These are phyloP conservation scores for Suillus tomentosus DNA, from an alignment of 768 basidiomycete species.

Conservation along the genomic window DNA sequence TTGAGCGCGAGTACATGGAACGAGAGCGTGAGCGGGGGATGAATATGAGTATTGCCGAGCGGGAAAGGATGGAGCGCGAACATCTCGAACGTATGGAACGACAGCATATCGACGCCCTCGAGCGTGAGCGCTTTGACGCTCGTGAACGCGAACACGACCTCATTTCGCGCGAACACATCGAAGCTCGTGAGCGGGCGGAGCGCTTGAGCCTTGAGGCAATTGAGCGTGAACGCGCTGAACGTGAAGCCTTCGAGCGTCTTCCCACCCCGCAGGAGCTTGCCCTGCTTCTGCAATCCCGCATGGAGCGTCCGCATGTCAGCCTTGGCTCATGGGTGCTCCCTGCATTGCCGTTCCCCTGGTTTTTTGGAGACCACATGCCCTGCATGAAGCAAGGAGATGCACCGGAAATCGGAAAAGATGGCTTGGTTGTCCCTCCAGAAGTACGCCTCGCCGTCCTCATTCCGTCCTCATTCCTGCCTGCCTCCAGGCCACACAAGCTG, in stretches of 20 bases:
- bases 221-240: slow-evolving; percentile 8
- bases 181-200: slow-evolving; percentile 18
- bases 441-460: slow-evolving; percentile 54
- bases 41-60: slow-evolving; percentile 2
- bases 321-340: slow-evolving; percentile 34
- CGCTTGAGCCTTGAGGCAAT: slow-evolving; percentile 5
- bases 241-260: slow-evolving; percentile 26
- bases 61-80: slow-evolving; percentile 32
- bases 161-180: slow-evolving; percentile 7
- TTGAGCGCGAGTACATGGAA: slow-evolving; percentile 32
- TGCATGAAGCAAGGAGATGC: slow-evolving; percentile 27
- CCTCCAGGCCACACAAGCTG: slow-evolving; percentile 51
- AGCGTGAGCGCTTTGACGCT: slow-evolving; percentile 30
- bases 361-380: slow-evolving; percentile 35
- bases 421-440: slow-evolving; percentile 28
- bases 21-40: slow-evolving; percentile 25
- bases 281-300: slow-evolving; percentile 31
- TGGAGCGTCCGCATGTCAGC: slow-evolving; percentile 31
- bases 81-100: slow-evolving; percentile 30
- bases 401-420: slow-evolving; percentile 20
- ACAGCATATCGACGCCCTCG: slow-evolving; percentile 29
- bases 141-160: slow-evolving; percentile 5
- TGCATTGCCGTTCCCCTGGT: slow-evolving; percentile 35
- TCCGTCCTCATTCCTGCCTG: slow-evolving; percentile 59
- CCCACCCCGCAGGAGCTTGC: slow-evolving; percentile 36